Evolutionary conservation across 2,329 filamentous ascomycete genomes (phyloP).

Genomic region (Colletotrichum aenigma): DNA sequence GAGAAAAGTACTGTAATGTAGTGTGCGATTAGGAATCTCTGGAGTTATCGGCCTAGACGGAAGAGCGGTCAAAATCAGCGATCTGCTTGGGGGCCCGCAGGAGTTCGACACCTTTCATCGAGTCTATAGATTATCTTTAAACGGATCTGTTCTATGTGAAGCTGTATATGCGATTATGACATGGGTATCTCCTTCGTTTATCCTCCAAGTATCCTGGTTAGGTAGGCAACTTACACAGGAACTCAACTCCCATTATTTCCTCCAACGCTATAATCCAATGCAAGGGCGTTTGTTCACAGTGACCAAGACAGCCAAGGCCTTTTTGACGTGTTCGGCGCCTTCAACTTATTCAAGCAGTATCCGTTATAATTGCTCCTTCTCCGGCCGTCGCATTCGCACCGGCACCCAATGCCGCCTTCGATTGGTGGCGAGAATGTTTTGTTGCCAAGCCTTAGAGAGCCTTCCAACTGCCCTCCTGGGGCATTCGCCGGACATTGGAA

Average conservation of each 20-base stretch:
- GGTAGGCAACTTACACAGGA: not conserved
- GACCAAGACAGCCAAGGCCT: not conserved
- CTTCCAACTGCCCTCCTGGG: constrained; percentile 36
- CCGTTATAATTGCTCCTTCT: constrained; percentile 33
- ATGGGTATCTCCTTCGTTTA: not conserved
- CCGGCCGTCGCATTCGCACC: constrained; percentile 42
- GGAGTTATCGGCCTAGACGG: constrained; percentile 13
- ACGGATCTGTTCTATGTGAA: not conserved
- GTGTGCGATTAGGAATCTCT: not conserved
- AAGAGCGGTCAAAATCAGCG: not conserved
- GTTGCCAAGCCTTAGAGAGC: constrained; percentile 32
- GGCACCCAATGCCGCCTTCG: constrained; percentile 42
- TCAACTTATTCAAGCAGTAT: constrained; percentile 40
- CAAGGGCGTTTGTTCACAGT: constrained; percentile 20
- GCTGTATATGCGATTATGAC: not conserved
- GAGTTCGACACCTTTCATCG: not conserved
- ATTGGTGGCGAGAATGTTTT: constrained; percentile 30
- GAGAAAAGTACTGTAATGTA: constrained; percentile 14
- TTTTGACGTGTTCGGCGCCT: constrained; percentile 50
- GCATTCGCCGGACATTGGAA: constrained; percentile 40
- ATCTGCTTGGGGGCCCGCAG: not conserved
- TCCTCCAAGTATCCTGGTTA: not conserved
- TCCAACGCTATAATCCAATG: not conserved
- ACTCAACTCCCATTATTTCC: not conserved
- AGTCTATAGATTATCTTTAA: not conserved